These are phyloP conservation scores for Acacia pycnantha DNA, from an alignment of 331 rosid genomes.

Conservation along the genomic window DNA sequence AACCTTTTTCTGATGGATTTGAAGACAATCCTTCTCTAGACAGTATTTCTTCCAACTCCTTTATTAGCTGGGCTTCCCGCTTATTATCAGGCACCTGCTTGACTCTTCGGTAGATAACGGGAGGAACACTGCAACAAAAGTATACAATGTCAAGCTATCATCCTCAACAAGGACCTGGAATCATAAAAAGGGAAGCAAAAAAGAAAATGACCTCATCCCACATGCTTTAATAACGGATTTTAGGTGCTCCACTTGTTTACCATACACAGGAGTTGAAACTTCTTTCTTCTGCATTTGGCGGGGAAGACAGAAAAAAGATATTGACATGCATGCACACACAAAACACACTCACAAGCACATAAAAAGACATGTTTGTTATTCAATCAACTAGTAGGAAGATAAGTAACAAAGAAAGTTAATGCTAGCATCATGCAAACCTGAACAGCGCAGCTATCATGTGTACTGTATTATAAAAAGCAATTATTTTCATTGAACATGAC, in stretches of 20 bases:
- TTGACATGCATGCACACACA: constrained; percentile 15
- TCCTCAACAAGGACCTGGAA: constrained; percentile 29
- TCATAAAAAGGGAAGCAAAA: constrained; percentile 18
- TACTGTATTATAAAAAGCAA: constrained; percentile 5
- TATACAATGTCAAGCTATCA: constrained; percentile 28
- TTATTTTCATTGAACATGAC: constrained; percentile 9
- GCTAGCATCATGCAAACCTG: constrained; percentile 12
- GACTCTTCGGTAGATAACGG: constrained; percentile 74
- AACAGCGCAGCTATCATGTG: not conserved
- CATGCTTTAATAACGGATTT: constrained; percentile 92
- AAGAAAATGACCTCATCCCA: constrained; percentile 81
- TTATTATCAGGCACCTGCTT: constrained; percentile 88
- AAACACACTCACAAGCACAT: not conserved
- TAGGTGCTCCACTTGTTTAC: constrained; percentile 86
- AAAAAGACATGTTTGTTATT: not conserved
- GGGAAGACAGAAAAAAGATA: not conserved
- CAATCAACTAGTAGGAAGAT: not conserved
- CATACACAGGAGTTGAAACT: constrained; percentile 70
- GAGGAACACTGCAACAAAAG: constrained; percentile 70
- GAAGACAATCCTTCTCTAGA: constrained; percentile 87
- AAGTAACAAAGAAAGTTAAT: not conserved
- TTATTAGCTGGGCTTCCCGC: constrained; percentile 75
- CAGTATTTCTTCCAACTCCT: constrained; percentile 86
- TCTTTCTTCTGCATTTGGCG: constrained; percentile 68
- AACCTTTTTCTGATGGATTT: constrained; percentile 89